Conservation (phyloP, 257 asterid species). For the Fraxinus americana region DNA sequence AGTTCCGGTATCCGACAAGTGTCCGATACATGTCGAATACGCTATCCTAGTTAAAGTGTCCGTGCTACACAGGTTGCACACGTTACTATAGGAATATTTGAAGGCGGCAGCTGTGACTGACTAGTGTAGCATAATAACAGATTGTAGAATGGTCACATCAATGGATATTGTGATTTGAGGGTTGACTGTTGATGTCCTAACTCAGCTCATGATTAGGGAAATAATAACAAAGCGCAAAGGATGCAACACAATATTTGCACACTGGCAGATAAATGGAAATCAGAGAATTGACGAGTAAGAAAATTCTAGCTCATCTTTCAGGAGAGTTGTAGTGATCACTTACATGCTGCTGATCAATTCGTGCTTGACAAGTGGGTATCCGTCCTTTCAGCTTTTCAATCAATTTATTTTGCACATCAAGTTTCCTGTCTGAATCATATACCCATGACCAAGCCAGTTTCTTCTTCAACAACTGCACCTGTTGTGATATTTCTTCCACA, state of each 20-base stretch:
- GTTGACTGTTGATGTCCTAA: background rate
- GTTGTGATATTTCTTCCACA: conserved; percentile 78
- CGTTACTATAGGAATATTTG: too few relatives aligned
- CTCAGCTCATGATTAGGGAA: background rate
- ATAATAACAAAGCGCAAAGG: background rate
- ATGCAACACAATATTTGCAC: conserved; percentile 11
- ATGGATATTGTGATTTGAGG: background rate
- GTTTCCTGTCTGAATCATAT: conserved; percentile 65
- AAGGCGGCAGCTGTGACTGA: background rate
- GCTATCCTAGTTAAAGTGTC: too few relatives aligned
- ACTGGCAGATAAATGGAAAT: conserved; percentile 8
- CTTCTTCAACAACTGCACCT: conserved; percentile 64
- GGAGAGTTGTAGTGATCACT: conserved; percentile 29
- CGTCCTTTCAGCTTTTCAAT: conserved; percentile 64
- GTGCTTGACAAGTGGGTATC: conserved; percentile 66
- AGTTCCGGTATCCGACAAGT: too few relatives aligned
- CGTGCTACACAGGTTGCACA: too few relatives aligned
- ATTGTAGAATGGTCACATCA: background rate
- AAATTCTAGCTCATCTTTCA: background rate
- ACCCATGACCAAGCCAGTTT: conserved; percentile 97
- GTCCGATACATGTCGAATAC: too few relatives aligned
- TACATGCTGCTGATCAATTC: conserved; percentile 69
- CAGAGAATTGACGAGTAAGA: conserved; percentile 2
- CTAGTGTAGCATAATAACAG: background rate
- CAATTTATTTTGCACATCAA: conserved; percentile 46